Base-by-base conservation (phyloP, 352 stramenopile genomes). In the Pythium folliculosum region DNA sequence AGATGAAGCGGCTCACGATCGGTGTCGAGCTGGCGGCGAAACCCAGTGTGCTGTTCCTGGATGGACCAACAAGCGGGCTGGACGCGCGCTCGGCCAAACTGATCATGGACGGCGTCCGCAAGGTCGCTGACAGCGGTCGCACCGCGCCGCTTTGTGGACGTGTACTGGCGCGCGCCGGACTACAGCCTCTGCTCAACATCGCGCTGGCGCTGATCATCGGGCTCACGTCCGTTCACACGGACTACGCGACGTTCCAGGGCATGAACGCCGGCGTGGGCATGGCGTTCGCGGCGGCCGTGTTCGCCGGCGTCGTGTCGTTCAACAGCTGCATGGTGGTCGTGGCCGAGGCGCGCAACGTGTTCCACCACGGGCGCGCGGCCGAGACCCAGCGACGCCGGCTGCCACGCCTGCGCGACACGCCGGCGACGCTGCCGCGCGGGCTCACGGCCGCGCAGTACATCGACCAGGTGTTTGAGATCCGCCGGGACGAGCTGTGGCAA, bases 61-160 rank as follows among this genome's bases (percentile, higher is more conserved):
- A 92, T 37, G 79, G 88, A 16, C 89, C 89, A 1, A 97, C 86
- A 19, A 89, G 73, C 52, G 92, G 92, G 19, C 72, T 98, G 0
- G 92, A 97, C 65, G 82, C 81, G 8, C 91, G 77, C 51, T 82
- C 74, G n/a, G 91, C 82, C n/a, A 83, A 94, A 49, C 69, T 91
- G 51, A 65, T 97, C 23, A 88, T 96, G 58, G 76, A 91, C 23
- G 76, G 92, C 3, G 75, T 97, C 9, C 90, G 91, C 61, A 92
- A 93, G 56, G 80, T 96, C 35, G 88, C 87, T 2, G 60, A 37
- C 13, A 97, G 79, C 3, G 70, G 70, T 16, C 70, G 70, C 51
- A 76, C 70, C 6, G 47, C 40, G 54, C 2, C 50, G 61, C 19
- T 61, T 67, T 23, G 14, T 67, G 6, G 9, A 21, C 63, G 78